Evolutionary conservation across 1,139 yeast species (phyloP), one percentile per base, ranked within the genome.

Genomic region (Petasospora rhodanensis): DNA sequence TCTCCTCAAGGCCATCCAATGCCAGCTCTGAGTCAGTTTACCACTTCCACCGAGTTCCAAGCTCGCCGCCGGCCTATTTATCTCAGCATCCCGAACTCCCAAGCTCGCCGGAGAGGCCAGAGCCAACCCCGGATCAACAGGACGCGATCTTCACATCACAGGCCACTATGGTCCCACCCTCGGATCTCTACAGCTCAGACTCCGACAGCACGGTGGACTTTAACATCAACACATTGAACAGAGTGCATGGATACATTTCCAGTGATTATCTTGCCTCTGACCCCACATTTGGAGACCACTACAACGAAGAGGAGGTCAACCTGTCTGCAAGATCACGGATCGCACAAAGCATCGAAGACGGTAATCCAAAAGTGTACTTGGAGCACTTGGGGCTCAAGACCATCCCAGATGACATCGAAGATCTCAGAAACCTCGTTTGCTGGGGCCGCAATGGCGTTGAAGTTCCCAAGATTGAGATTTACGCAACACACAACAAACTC

Each of bases 361-460:
- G 64, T 4, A 35, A 38, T 13, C 46, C 63, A 1, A 55, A 51
- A 17, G 55, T 76, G 4, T 58, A 63, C 32, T 48, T 77, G 22
- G 76, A 73, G 31, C 53, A 59, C 13, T 47, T 70, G 45, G 62
- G 61, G 0, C 52, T 77, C 27, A 55, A 52, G 6, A 58, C 61
- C 5, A 54, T 79, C 3, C 84, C 86, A 0, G 68, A 64, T 28
- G 79, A 74, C 35, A 62, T 77, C 32, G 66, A 61, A 18, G 85
- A 78, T 47, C 56, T 77, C 43, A 62, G 64, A 41, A 64, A 73
- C 36, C 56, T 75, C 44, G 72, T 73, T 7, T 52, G 64, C 9
- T 58, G 62, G 39, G 63, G 59, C 4, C 43, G 52, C 3, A 52
- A 52, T n/a, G 62, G 63, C 2, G 51, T 64, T 7, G 56, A 59